Base-by-base conservation (phyloP, 345 rosid genomes). In the Sonneratia caseolaris region DNA sequence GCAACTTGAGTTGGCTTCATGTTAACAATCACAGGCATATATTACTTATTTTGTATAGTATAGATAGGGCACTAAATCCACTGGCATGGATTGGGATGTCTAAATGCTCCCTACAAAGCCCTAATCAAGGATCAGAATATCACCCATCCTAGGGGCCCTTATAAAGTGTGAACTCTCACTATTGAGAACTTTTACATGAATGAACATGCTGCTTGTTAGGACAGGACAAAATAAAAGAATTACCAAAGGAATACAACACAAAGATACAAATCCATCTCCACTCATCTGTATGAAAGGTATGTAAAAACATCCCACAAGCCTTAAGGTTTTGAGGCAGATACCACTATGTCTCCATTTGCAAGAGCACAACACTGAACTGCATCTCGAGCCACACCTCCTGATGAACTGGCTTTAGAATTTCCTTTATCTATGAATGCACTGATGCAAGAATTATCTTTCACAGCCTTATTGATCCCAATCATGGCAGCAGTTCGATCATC, bases 261-360 rank as follows among this genome's bases (percentile, higher is more conserved):
- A 62, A 62, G 38, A 62, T 62, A 35, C 19, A 3, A 27, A 62
- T 61, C 8, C 64, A 27, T 64, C 48, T 72, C 15, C 32, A 64
- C 15, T 64, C 18, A 19, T 49, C 7, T n/a, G 65, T n/a, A 69
- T 37, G 69, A 40, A 36, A 68, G 69, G 9, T 9, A 37, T 22
- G 14, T 6, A 38, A 73, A 68, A 56, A 18, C 49, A 57, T 45
- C 35, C 18, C 24, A 37, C 66, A 40, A 69, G 11, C 32, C 40
- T 43, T 40, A 36, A 75, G 51, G 72, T 73, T 78, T 71, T 66
- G 68, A 68, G 71, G 74, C 74, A 76, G 93, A 84, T 89, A 96
- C 99, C 98, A 86, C 96, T 84, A 96, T 75, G 79, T 96, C 96
- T 81, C 98, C 98, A 86, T 87, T 96, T 59, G 95, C 78, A 75